A percentile compares a stretch with the other conserved stretches of the same genome.
These are phyloP conservation scores for Phytophthora ohioensis DNA, from an alignment of 352 stramenopile species.

Conservation along the genomic window DNA sequence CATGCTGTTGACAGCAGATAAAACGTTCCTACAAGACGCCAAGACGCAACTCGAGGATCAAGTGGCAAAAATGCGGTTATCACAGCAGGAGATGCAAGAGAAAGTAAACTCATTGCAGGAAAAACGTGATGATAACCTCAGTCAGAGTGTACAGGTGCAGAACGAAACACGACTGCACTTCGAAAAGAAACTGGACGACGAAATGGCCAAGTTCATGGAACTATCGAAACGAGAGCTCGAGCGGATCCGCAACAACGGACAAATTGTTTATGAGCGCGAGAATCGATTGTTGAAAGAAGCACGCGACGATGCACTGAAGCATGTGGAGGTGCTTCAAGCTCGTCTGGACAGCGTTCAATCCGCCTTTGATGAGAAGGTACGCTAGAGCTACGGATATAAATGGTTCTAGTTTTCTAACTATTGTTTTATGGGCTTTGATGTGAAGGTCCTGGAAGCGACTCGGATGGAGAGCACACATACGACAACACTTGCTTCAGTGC, in stretches of 20 bases:
- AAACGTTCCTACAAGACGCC: slow-evolving; percentile 63
- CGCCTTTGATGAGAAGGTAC: slow-evolving; percentile 63
- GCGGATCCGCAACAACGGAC: slow-evolving; percentile 65
- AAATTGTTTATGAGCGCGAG: slow-evolving; percentile 78
- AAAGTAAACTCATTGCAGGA: slow-evolving; percentile 51
- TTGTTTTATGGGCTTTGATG: not conserved
- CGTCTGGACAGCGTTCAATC: slow-evolving; percentile 57
- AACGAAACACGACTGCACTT: slow-evolving; percentile 72
- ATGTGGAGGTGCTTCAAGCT: slow-evolving; percentile 62
- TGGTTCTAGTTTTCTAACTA: not conserved
- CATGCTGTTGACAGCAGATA: slow-evolving; percentile 62
- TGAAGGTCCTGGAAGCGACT: slow-evolving; percentile 60
- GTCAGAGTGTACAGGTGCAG: slow-evolving; percentile 51
- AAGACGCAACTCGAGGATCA: slow-evolving; percentile 70
- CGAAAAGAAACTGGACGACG: slow-evolving; percentile 70
- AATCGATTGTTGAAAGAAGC: slow-evolving; percentile 76
- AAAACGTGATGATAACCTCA: slow-evolving; percentile 49
- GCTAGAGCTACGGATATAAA: not conserved
- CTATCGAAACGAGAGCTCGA: slow-evolving; percentile 77
- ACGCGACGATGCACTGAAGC: slow-evolving; percentile 67
- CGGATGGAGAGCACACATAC: slow-evolving; percentile 63
- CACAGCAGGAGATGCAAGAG: slow-evolving; percentile 49
- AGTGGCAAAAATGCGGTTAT: slow-evolving; percentile 43
- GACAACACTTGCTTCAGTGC: slow-evolving; percentile 51
- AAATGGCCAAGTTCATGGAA: slow-evolving; percentile 78